Base-by-base conservation (phyloP, 768 basidiomycete species). In the Phanerodontia chrysosporium region DNA sequence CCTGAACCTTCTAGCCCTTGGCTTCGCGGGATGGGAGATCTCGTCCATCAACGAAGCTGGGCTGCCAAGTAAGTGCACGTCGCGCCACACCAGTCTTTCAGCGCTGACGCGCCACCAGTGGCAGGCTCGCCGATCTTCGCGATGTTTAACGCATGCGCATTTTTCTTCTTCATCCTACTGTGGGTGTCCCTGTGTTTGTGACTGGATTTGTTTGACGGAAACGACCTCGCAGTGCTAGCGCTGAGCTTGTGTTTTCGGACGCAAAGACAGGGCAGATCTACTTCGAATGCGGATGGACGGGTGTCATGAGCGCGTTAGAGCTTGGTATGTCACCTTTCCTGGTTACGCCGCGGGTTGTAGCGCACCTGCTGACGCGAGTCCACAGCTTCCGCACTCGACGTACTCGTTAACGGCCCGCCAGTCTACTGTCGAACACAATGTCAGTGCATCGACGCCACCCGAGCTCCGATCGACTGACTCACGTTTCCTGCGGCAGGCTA, bases 11-110 rank as follows among this genome's bases (percentile, higher is more conserved):
- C 74, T 88, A 49, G 67, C 78, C 7, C 66, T 86, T 44, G 75
- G 79, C 24, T 85, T 86, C 62, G 78, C 84, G 7, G 75, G 78
- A 39, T 87, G 84, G 85, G 83, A 83, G 65, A 69, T 84, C 22
- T 70, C 72, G 51, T 72, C 75, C 16, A 73, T 75, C 21, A 69
- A 64, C 53, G 69, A 71, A 10, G 66, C 68, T 12, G 74, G 72
- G 3, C 52, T 72, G 57, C 65, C 74, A 60, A 73, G 83, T 82
- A 62, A 57, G 75, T 45, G 29, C 32, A 25, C 24, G 28, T 27
- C 45, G 45, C 58, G 2, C 21, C 45, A 18, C 44, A 45, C 52
- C 39, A 61, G 16, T 55, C 28, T 62, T 44, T 55, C 24, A 61
- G 48, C 16, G 58, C 49, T 25, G 32, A 36, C 12, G 29, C 44